Conservation (phyloP, 768 basidiomycete genomes). For the Macrolepiota dolichaula region DNA sequence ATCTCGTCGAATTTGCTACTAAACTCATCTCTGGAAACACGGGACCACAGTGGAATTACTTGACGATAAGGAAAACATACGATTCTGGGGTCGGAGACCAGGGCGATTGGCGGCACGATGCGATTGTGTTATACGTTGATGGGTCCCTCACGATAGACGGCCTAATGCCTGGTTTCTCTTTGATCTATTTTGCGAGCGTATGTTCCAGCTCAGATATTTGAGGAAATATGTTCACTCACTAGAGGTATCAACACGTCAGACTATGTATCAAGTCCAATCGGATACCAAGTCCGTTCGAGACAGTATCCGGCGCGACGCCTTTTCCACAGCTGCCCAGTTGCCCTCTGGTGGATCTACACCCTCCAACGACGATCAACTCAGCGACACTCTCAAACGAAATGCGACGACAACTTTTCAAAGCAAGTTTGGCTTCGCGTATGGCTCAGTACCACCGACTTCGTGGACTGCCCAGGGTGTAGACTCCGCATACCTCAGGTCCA, state of each 20-base stretch:
- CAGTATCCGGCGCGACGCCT: no score
- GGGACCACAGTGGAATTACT: background rate
- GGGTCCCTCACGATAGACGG: background rate
- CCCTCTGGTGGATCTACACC: no score
- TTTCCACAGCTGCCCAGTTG: no score
- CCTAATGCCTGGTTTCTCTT: background rate
- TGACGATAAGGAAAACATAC: background rate
- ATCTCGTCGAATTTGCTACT: background rate
- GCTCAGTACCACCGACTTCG: no score
- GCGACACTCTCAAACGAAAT: no score
- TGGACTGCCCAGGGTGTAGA: no score
- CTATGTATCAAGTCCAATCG: background rate
- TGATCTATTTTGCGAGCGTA: background rate
- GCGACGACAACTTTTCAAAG: no score
- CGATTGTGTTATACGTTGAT: background rate
- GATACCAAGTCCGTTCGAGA: no score
- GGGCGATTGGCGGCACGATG: background rate
- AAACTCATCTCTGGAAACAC: background rate
- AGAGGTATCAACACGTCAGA: no score
- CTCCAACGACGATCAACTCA: no score
- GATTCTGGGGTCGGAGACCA: background rate
- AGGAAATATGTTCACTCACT: background rate
- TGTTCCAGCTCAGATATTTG: background rate
- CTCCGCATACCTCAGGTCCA: no score
- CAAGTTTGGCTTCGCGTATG: no score